A percentile compares a stretch with the other conserved stretches of the same genome.
Evolutionary conservation across 2,329 filamentous ascomycete species (phyloP).

Genomic region (Neospermospora avenae): DNA sequence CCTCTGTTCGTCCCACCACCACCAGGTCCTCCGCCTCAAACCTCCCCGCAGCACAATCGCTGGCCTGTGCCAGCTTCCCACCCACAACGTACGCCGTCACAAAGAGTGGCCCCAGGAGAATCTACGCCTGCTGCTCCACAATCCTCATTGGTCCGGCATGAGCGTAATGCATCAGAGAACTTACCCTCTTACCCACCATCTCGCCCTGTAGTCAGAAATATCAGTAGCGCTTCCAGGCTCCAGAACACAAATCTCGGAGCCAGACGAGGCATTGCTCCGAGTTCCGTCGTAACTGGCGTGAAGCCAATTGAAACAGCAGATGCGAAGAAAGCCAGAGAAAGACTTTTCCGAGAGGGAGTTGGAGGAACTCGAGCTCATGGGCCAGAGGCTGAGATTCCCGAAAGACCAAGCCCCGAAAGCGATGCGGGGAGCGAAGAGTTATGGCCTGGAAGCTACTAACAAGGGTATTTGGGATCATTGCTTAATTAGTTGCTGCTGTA

Average conservation of each 20-base stretch:
- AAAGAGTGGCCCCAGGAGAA: too few species aligned
- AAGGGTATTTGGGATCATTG: conserved; percentile 13
- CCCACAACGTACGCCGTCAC: neutral
- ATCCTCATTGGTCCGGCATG: neutral
- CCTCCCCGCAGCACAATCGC: neutral
- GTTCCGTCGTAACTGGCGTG: neutral
- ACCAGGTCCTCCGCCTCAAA: neutral
- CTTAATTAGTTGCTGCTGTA: neutral
- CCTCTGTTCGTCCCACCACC: neutral
- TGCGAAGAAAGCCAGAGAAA: conserved; percentile 9
- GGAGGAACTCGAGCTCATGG: neutral
- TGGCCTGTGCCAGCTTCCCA: neutral
- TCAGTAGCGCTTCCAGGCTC: neutral
- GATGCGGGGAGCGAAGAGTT: conserved; percentile 18
- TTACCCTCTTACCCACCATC: neutral
- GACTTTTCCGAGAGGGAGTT: conserved; percentile 4
- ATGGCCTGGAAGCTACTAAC: conserved; percentile 27
- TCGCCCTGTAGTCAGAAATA: neutral
- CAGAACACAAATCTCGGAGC: neutral
- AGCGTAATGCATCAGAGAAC: neutral
- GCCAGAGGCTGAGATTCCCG: neutral
- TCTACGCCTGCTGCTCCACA: neutral
- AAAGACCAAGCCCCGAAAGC: conserved; percentile 16
- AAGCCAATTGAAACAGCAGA: neutral
- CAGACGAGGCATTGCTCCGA: neutral